These are phyloP conservation scores for Debaryomyces fabryi DNA, from an alignment of 1,139 yeast species.

Conservation along the genomic window DNA sequence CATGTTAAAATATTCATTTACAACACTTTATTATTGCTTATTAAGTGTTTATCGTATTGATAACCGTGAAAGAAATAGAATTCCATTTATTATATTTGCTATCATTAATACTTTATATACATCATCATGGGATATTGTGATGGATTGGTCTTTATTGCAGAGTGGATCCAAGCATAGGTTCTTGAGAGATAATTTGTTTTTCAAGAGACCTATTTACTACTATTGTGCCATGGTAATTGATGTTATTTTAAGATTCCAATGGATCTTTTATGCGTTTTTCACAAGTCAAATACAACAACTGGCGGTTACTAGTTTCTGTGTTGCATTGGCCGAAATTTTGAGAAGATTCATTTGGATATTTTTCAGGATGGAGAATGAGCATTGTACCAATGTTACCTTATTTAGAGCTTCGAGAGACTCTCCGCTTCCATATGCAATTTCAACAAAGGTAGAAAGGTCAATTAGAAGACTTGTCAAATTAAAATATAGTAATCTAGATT, in stretches of 20 bases:
- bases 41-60: slow-evolving; percentile 80
- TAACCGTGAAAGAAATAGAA: slow-evolving; percentile 43
- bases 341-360: slow-evolving; percentile 88
- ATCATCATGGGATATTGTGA: slow-evolving; percentile 82
- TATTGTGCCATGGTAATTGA: slow-evolving; percentile 75
- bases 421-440: slow-evolving; percentile 75
- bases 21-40: slow-evolving; percentile 70
- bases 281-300: slow-evolving; percentile 81
- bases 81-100: slow-evolving; percentile 74
- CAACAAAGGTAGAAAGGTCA: slow-evolving; percentile 40
- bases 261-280: slow-evolving; percentile 83
- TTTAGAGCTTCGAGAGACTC: slow-evolving; percentile 87
- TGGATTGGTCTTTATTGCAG: slow-evolving; percentile 95
- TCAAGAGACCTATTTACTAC: slow-evolving; percentile 59
- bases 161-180: slow-evolving; percentile 57
- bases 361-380: slow-evolving; percentile 95
- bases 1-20: slow-evolving; percentile 70
- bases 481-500: slow-evolving; percentile 23
- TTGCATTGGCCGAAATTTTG: slow-evolving; percentile 78
- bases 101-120: slow-evolving; percentile 69
- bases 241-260: slow-evolving; percentile 77
- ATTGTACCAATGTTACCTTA: slow-evolving; percentile 81
- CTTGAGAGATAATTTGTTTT: slow-evolving; percentile 73
- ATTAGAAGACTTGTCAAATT: slow-evolving; percentile 43
- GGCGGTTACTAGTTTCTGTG: slow-evolving; percentile 83